Percentiles rank a stretch among this genome's conserved stretches.
phyloP scores from a whole-genome alignment of 2,329 filamentous ascomycete genomes.

The Trichophyton rubrum region DNA sequence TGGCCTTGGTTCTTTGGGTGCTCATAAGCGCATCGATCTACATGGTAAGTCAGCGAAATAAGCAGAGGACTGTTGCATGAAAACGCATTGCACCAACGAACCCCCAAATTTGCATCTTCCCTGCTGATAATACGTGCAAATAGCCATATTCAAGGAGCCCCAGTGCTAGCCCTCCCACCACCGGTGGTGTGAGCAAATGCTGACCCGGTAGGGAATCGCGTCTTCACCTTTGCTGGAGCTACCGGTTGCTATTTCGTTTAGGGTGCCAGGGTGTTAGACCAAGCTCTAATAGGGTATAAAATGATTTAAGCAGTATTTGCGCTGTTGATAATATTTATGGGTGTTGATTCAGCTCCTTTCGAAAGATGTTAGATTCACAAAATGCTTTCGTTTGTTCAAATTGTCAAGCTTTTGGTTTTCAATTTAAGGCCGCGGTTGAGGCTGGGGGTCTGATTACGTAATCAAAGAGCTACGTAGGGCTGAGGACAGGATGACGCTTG shows the following conservation, averaged over 20 bases:
- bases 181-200: neutral
- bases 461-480: neutral
- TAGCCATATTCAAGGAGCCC: constrained; percentile 23
- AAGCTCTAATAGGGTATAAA: too few relatives aligned
- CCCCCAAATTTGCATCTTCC: constrained; percentile 55
- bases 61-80: neutral
- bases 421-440: neutral
- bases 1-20: constrained; percentile 13
- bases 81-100: constrained; percentile 25
- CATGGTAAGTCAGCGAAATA: neutral
- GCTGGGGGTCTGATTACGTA: neutral
- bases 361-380: neutral
- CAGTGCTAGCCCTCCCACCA: neutral
- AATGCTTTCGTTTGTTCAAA: neutral
- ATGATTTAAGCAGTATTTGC: neutral
- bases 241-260: neutral
- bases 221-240: neutral
- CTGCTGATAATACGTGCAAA: constrained; percentile 54
- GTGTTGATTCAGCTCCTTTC: neutral
- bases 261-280: neutral
- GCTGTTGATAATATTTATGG: neutral
- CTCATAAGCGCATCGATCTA: constrained; percentile 48
- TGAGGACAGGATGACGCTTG: neutral
- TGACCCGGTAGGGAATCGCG: neutral
- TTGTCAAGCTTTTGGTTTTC: neutral